These are phyloP conservation scores for Paraphysoderma sedebokerense DNA, from an alignment of 371 early-diverging fungal genomes.

Conservation along the genomic window DNA sequence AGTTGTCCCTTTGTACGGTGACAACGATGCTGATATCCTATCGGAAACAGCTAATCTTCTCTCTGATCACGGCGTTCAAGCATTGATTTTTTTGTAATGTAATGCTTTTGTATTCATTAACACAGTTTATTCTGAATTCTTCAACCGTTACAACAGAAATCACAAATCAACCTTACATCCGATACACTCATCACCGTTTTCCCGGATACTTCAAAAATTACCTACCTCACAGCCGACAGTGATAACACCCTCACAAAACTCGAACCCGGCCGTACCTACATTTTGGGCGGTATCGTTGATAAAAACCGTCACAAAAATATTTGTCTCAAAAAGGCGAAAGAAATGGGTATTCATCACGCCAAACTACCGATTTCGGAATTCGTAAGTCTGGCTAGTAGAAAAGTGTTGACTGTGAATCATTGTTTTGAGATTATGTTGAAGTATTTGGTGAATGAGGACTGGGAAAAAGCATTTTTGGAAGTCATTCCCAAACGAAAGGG, in stretches of 20 bases:
- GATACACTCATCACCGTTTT: constrained; percentile 20
- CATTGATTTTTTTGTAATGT: constrained; percentile 11
- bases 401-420: constrained; percentile 85
- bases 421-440: constrained; percentile 26
- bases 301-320: constrained; percentile 70
- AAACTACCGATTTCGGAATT: constrained; percentile 73
- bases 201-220: constrained; percentile 29
- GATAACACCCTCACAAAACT: constrained; percentile 42
- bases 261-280: constrained; percentile 52
- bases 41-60: constrained; percentile 9
- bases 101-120: constrained; percentile 4
- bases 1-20: no score
- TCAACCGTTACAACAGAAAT: neutral
- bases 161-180: no score
- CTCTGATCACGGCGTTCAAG: constrained; percentile 13
- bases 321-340: constrained; percentile 57
- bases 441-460: constrained; percentile 48
- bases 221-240: constrained; percentile 84
- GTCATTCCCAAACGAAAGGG: constrained; percentile 75
- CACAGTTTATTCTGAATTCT: neutral
- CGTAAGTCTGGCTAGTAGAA: constrained; percentile 54
- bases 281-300: constrained; percentile 92
- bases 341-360: constrained; percentile 55
- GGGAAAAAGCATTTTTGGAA: constrained; percentile 63
- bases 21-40: constrained; percentile 7